phyloP scores from a whole-genome alignment of 2,329 filamentous ascomycete genomes.

The Colletotrichum acutatum region DNA sequence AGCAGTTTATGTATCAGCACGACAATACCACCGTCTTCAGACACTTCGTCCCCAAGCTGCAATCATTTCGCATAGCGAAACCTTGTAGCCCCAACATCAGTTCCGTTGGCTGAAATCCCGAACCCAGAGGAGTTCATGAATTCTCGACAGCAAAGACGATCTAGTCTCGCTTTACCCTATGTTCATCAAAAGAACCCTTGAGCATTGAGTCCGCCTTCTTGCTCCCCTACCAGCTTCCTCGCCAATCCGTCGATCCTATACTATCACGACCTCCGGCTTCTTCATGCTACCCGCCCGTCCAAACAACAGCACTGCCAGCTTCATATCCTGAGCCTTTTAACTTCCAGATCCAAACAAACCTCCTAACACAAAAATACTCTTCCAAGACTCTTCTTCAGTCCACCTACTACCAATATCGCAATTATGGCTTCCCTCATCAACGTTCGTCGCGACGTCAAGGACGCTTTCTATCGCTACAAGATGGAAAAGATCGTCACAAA shows the following conservation, averaged over 20 bases:
- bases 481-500: slow-evolving; percentile 99
- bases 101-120: slow-evolving; percentile 85
- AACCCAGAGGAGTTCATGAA: slow-evolving; percentile 66
- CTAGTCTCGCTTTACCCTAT: slow-evolving; percentile 63
- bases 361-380: slow-evolving; percentile 17
- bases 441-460: slow-evolving; percentile 96
- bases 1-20: slow-evolving; percentile 98
- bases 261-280: slow-evolving; percentile 15
- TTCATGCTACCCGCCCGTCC: slow-evolving; percentile 31
- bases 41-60: slow-evolving; percentile 95
- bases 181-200: slow-evolving; percentile 63
- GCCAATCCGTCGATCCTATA: slow-evolving; percentile 13
- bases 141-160: slow-evolving; percentile 60
- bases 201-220: slow-evolving; percentile 62
- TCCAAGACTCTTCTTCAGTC: slow-evolving; percentile 16
- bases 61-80: slow-evolving; percentile 96
- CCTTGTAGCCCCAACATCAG: slow-evolving; percentile 89
- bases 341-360: slow-evolving; percentile 7
- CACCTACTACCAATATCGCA: slow-evolving; percentile 54
- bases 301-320: slow-evolving; percentile 38
- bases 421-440: slow-evolving; percentile 94
- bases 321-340: slow-evolving; percentile 37
- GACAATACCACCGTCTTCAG: slow-evolving; percentile 89
- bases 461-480: slow-evolving; percentile 99
- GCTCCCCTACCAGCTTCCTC: slow-evolving; percentile 40